A percentile compares a stretch with the other conserved stretches of the same genome.
phyloP scores from a whole-genome alignment of 768 basidiomycete genomes.

The Tulasnella calospora region DNA sequence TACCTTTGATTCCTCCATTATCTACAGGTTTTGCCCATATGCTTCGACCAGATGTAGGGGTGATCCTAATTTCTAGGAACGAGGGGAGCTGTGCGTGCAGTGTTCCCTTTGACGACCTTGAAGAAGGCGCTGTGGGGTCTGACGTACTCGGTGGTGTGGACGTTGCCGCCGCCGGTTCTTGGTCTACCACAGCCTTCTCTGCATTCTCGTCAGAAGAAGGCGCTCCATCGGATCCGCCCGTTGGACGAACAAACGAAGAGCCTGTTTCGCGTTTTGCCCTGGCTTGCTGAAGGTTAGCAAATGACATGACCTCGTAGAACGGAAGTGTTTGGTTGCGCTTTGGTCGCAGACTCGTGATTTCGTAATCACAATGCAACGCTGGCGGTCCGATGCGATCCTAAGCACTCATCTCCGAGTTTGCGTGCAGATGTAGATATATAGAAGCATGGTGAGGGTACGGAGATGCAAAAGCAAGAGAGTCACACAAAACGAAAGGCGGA shows the following conservation, averaged over 20 bases:
- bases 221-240: neutral
- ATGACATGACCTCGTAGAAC: conserved; percentile 11
- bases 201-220: neutral
- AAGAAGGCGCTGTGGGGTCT: neutral
- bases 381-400: neutral
- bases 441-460: neutral
- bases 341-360: neutral
- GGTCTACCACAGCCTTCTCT: neutral
- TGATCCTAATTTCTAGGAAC: conserved; percentile 19
- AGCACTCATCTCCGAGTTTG: neutral
- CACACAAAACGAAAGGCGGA: neutral
- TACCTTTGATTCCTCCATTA: conserved; percentile 11
- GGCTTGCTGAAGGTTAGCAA: neutral
- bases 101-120: neutral
- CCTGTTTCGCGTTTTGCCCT: neutral
- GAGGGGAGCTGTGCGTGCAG: conserved; percentile 9
- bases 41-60: conserved; percentile 13
- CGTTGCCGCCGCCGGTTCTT: neutral
- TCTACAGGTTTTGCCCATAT: conserved; percentile 11
- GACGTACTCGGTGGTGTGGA: neutral
- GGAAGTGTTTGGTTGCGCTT: neutral
- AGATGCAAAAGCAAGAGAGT: neutral
- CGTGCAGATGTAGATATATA: conserved; percentile 6
- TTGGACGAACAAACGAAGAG: neutral
- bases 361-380: neutral